These are phyloP conservation scores for Pyrus pyrifolia DNA, from an alignment of 306 rosid species.

Conservation along the genomic window DNA sequence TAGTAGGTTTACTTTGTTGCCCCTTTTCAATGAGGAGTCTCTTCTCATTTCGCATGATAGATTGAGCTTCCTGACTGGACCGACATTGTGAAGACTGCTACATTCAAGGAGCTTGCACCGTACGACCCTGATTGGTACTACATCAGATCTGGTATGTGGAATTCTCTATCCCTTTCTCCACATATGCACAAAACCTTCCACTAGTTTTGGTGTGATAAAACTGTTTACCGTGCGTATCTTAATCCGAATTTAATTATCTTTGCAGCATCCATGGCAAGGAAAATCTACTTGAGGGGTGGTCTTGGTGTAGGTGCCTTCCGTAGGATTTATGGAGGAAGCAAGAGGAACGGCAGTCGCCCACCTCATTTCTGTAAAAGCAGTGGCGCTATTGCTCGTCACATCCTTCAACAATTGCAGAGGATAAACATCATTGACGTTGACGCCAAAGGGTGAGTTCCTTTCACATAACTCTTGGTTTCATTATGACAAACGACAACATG, in stretches of 20 bases:
- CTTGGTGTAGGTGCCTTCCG: slow-evolving; percentile 72
- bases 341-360: slow-evolving; percentile 75
- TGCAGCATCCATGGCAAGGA: slow-evolving; percentile 76
- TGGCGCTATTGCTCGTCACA: slow-evolving; percentile 60
- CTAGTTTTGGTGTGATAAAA: background rate
- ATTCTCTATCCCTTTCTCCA: background rate
- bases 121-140: slow-evolving; percentile 80
- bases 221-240: background rate
- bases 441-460: slow-evolving; percentile 44
- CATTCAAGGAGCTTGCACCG: slow-evolving; percentile 63
- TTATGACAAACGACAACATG: background rate
- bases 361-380: slow-evolving; percentile 77
- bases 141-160: slow-evolving; percentile 50
- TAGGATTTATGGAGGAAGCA: slow-evolving; percentile 73
- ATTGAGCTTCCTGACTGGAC: slow-evolving; percentile 80
- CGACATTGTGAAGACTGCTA: slow-evolving; percentile 64
- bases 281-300: slow-evolving; percentile 73
- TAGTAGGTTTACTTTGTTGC: background rate
- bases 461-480: background rate
- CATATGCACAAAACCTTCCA: background rate
- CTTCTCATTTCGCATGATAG: slow-evolving; percentile 8
- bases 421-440: slow-evolving; percentile 53
- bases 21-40: background rate
- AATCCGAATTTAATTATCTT: background rate
- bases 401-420: slow-evolving; percentile 52